Evolutionary conservation across 2,329 filamentous ascomycete species (phyloP).

Genomic region (Beauveria caledonica): DNA sequence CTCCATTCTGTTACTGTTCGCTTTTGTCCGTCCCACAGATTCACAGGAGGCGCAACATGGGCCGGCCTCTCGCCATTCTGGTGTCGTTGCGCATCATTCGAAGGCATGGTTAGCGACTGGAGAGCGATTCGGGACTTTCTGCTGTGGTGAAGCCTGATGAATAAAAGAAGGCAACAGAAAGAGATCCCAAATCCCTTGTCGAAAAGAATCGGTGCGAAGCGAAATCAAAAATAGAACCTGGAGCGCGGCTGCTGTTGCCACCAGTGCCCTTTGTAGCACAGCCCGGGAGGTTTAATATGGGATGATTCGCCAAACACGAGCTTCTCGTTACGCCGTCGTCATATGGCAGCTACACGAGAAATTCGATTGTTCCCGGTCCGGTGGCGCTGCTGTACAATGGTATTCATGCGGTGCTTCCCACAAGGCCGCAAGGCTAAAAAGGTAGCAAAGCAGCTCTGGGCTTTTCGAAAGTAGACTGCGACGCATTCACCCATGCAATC

Average conservation of each 20-base stretch:
- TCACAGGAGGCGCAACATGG: not conserved
- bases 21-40: conserved; percentile 8
- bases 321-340: conserved; percentile 2
- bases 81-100: not conserved
- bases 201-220: not conserved
- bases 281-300: not conserved
- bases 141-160: not conserved
- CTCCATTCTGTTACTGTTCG: not conserved
- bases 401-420: conserved; percentile 1
- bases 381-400: conserved; percentile 4
- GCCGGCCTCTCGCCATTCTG: not conserved
- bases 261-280: not conserved
- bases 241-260: not conserved
- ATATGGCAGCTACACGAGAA: conserved; percentile 2
- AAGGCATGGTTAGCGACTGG: not conserved
- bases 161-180: not conserved
- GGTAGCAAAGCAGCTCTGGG: not conserved
- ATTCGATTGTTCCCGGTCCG: not conserved
- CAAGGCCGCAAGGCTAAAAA: not conserved
- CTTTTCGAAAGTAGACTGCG: not conserved
- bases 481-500: not conserved
- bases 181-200: not conserved
- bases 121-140: not conserved
- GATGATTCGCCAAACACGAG: conserved; percentile 4
- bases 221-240: not conserved